Evolutionary conservation across 2,329 filamentous ascomycete genomes (phyloP), one percentile per base, ranked within the genome.

Genomic region (Pseudogymnoascus sp.): DNA sequence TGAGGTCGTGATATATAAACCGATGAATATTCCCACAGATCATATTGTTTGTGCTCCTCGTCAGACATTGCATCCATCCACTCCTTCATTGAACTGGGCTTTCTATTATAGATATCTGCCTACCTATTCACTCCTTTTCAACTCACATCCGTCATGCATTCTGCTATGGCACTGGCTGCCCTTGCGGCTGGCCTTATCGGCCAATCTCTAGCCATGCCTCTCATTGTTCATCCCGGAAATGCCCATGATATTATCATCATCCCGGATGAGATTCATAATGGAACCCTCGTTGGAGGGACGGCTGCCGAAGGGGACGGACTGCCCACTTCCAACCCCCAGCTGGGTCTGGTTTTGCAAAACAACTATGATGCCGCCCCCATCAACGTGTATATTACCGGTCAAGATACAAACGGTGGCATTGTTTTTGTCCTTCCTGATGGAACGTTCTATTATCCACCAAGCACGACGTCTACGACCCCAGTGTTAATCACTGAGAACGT

Each of bases 361-460:
- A 57, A 57, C 16, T 57, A 57, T 16, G 51, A 34, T 16, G 51
- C 26, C 21, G 51, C 51, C 18, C n/a, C 51, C 5, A 31, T 57
- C 51, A 57, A 57, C 26, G 51, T 57, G n/a, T 57, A 57, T 57
- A 18, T 57, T 4, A 57, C 51, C n/a, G 51, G 26, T 18, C 51
- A 57, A 57, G 51, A 57, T 31, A 12, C 51, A 57, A 18, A 5
- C n/a, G 51, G 51, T 11, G 79, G 79, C 12, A 78, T 86, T 18
- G 81, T 87, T 65, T 77, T 92, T 47, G 78, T 92, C 26, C 77
- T 83, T 68, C 77, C 86, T 12, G 88, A 92, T 70, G 89, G 89
- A 57, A 76, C 77, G 62, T 88, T 85, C 4, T 75, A 83, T 4
- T 88, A 89, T 75, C 86, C 83, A 66, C 89, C 89, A 0, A 71